Base-by-base conservation (phyloP, 1,284 basidiomycete species). In the Boletus smithii region DNA sequence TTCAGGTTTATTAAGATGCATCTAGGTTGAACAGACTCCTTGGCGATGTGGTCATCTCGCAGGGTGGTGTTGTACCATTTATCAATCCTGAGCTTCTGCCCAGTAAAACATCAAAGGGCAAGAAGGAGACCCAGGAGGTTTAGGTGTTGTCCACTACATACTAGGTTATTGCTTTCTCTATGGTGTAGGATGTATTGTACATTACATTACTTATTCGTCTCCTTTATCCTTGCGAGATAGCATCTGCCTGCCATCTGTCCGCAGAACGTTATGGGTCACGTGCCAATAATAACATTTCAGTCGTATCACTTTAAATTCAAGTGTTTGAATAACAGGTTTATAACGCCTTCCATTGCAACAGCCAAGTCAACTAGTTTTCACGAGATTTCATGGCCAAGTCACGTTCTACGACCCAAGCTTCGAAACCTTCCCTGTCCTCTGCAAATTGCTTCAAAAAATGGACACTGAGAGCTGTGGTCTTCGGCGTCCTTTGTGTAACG, bases 31-130 rank as follows among this genome's bases (percentile, higher is more conserved):
- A 83, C 69, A 80, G 75, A 61, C 77, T 90, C 23, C 77, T 93
- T 54, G 89, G 88, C 26, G 76, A 81, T 62, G 90, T 92, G 55
- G 83, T 89, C 67, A 92, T 93, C 74, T 91, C 87, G 14, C 89
- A 93, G 66, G 90, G 90, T 73, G 90, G 90, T 82, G 90, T 93
- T 54, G 81, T 93, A 46, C 90, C 90, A 53, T 68, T 66, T 51
- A 75, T 74, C 58, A 66, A 65, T 31, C 65, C 65, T 23, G 73
- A 78, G 61, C 66, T 80, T 16, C 56, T 78, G 16, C 77, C 76
- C 17, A 72, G 71, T 51, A 79, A 78, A 61, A 71, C 77, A 8
- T 63, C 64, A 8, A 64, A 66, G 53, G 66, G 62, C 42, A 64
- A 64, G 61, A 64, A 64, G 50, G 62, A 64, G 49, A 65, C 48